Evolutionary conservation across 163 green algal genomes (phyloP).

Genomic region (Scenedesmus sp.): DNA sequence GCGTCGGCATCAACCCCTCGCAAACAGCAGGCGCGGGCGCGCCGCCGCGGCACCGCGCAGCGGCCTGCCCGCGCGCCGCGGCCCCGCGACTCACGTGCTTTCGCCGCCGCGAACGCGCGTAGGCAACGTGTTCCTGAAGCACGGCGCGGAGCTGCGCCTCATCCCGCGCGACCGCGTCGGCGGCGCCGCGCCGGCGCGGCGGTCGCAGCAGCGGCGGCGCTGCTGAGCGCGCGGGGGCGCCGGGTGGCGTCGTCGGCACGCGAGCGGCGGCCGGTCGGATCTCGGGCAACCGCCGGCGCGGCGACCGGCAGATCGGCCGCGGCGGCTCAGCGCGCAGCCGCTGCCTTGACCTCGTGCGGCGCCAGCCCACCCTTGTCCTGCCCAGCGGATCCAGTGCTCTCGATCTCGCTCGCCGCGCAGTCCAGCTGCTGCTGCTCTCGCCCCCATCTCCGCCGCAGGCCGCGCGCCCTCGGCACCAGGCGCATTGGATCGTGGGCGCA

Average conservation of each 20-base stretch:
- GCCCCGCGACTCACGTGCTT: not conserved
- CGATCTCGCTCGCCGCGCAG: too few species aligned
- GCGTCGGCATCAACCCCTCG: constrained; percentile 95
- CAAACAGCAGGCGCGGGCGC: constrained; percentile 87
- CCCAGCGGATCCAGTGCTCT: too few species aligned
- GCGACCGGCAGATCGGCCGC: not conserved
- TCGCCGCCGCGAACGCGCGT: too few species aligned
- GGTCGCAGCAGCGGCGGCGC: too few species aligned
- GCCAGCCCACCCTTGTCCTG: too few species aligned
- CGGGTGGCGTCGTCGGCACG: not conserved
- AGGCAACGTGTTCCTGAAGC: constrained; percentile 97
- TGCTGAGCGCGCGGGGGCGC: too few species aligned
- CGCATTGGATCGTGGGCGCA: too few species aligned
- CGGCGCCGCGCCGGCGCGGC: constrained; percentile 16
- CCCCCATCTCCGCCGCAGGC: too few species aligned
- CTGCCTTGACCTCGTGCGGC: too few species aligned
- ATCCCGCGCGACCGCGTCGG: constrained; percentile 95
- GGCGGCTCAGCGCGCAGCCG: not conserved
- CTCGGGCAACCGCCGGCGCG: not conserved
- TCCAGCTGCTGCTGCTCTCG: too few species aligned
- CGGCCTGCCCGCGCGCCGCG: not conserved
- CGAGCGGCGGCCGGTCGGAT: not conserved
- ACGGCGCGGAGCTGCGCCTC: constrained; percentile 92
- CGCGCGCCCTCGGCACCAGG: too few species aligned
- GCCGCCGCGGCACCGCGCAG: not conserved